phyloP scores from a whole-genome alignment of 1,284 basidiomycete genomes.

The Fomitopsis pinicola region DNA sequence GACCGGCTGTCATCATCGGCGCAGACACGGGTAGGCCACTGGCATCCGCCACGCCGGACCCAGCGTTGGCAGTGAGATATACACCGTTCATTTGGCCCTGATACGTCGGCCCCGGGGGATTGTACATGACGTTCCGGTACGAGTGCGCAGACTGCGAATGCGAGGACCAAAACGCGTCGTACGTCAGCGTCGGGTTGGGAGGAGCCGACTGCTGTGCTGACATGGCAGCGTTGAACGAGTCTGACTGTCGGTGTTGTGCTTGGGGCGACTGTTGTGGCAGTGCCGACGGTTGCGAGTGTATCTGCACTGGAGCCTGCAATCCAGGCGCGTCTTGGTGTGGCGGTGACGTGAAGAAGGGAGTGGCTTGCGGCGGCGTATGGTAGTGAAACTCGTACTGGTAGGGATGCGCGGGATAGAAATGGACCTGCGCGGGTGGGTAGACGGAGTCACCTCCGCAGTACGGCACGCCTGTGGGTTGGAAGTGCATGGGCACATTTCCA shows the following conservation, averaged over 20 bases:
- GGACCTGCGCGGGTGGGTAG: neutral
- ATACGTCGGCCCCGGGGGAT: neutral
- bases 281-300: neutral
- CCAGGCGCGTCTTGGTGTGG: neutral
- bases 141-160: constrained; percentile 30
- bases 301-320: neutral
- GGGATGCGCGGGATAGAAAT: neutral
- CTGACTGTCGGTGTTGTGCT: neutral
- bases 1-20: no score
- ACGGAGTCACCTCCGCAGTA: neutral
- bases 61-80: no score
- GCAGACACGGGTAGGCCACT: no score
- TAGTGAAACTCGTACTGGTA: neutral
- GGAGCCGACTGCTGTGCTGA: constrained; percentile 4
- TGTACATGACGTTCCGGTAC: constrained; percentile 21
- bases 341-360: neutral
- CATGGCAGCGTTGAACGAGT: neutral
- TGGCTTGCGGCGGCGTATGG: neutral
- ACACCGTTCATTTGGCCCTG: neutral
- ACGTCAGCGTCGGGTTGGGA: constrained; percentile 36
- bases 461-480: neutral
- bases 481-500: neutral
- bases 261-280: neutral
- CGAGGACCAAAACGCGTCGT: constrained; percentile 65
- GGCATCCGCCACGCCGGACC: no score